Base-by-base conservation (phyloP, 2,329 filamentous ascomycete genomes). In the Fusarium buharicum region DNA sequence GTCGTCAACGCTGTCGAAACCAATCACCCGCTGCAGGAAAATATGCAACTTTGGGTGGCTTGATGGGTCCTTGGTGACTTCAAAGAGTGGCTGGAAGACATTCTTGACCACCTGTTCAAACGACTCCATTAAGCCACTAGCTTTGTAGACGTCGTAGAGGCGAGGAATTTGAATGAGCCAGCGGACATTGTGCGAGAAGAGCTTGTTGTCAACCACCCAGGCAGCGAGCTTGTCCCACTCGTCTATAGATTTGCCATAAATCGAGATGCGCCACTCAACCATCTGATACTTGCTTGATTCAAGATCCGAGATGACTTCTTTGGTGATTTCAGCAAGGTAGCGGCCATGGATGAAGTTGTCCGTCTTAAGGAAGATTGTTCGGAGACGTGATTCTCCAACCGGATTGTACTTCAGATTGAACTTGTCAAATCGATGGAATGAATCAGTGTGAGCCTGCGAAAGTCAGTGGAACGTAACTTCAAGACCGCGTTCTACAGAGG, bases 321-420 rank as follows among this genome's bases (percentile, higher is more conserved):
- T 96, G 3, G 94, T 98, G 62, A 99, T 97, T 75, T 99, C 95
- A 1, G 95, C 95, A 38, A 99, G 81, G 74, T 99, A 99, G 45
- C 94, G 90, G 31, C 95, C 95, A 66, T 97, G 88, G 73, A 99
- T 97, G 75, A 93, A 94, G 74, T 99, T 99, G 77, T 99, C 95
- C 10, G 95, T 99, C 80, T 99, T 99, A 50, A 99, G 81, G 75
- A 99, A 99, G 68, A 99, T 99, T n/a, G 95, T 97, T 71, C 95
- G 88, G 53, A 99, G 81, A 51, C 95, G 89, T 38, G 95, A 98
- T 77, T 99, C 95, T 45, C 95, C 95, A 59, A 99, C 89, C 1
- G 95, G 95, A 69, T 99, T 99, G 75, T 99, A 99, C 75, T 99
- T 99, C 53, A 99, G 82, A 74, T 99, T 99, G 84, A 99, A 99